Conservation (phyloP, 495 filamentous ascomycete genomes). For the Tuber aestivum region DNA sequence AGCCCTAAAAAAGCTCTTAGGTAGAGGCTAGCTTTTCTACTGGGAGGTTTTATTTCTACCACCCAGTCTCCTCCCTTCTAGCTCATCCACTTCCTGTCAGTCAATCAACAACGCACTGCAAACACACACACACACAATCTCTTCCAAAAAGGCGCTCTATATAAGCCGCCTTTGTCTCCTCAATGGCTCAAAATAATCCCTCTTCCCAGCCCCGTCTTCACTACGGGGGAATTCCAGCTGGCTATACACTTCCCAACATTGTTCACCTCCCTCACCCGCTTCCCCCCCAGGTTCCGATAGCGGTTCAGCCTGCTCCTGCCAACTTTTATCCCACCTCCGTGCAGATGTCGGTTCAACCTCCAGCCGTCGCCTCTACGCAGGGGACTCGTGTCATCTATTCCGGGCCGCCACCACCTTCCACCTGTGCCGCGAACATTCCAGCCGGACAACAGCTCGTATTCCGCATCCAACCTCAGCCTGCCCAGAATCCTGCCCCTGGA, state of each 20-base stretch:
- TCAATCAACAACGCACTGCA: not conserved
- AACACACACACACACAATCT: not conserved
- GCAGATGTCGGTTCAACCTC: not conserved
- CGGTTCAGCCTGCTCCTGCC: not conserved
- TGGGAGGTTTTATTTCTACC: not conserved
- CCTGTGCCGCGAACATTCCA: not conserved
- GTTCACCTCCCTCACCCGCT: not conserved
- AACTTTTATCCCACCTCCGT: not conserved
- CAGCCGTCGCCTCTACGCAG: not conserved
- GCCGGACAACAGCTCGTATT: not conserved
- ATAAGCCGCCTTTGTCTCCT: not conserved
- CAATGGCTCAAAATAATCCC: not conserved
- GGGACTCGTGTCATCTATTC: not conserved
- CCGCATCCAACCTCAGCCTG: not conserved
- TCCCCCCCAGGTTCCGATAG: not conserved
- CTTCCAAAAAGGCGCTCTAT: not conserved
- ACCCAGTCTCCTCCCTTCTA: not conserved
- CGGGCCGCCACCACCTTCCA: not conserved
- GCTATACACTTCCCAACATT: not conserved
- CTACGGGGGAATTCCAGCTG: not conserved
- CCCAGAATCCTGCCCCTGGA: not conserved
- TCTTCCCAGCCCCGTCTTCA: not conserved
- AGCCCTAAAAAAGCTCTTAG: not conserved
- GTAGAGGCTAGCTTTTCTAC: not conserved
- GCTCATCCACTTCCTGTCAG: not conserved